Evolutionary conservation across 164 flowering plant species (phyloP), one percentile per base, ranked within the genome.

Genomic region (Tinospora cordifolia): DNA sequence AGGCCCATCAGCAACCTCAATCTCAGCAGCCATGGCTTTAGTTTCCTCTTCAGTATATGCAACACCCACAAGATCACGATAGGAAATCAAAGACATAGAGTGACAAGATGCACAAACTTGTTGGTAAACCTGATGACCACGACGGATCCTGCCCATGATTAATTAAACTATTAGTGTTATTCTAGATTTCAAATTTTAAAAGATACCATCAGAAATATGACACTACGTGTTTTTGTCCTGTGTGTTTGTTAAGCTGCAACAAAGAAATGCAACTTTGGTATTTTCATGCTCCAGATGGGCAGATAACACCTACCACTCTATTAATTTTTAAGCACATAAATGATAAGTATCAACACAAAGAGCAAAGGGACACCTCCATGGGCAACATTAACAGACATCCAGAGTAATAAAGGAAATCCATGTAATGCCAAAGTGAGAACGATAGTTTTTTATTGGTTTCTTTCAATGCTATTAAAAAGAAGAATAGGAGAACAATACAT

Each of bases 31-130:
- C 96, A 90, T 84, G 47, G 89, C 96, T 67, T 90, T 90, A 25
- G 81, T 75, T 79, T 88, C 96, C 67, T 90, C 96, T 76, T 90
- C 93, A 6, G 96, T 88, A 71, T 87, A 90, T 71, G 96, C 96
- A 60, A 90, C 93, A 70, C 93, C 96, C 49, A 90, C 93, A 78
- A 90, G 81, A 81, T 90, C 93, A 82, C 96, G 92, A 73, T 83
- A 87, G 72, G 96, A 86, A 77, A 90, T 74, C 57, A 88, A 79
- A 72, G 96, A 90, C 93, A 86, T 84, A 25, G 96, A 90, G 71
- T 90, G 96, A 71, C 93, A 88, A 27, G 96, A 90, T 64, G 96
- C 96, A 84, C 96, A 90, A 22, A 90, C 96, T 85, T 90, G 92
- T 66, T 79, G 85, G 79, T 90, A 90, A 71, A 90, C 96, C 83